Percentiles rank a stretch among this genome's conserved stretches.
Evolutionary conservation across 257 asterid genomes (phyloP).

Genomic region (Solanum etuberosum): DNA sequence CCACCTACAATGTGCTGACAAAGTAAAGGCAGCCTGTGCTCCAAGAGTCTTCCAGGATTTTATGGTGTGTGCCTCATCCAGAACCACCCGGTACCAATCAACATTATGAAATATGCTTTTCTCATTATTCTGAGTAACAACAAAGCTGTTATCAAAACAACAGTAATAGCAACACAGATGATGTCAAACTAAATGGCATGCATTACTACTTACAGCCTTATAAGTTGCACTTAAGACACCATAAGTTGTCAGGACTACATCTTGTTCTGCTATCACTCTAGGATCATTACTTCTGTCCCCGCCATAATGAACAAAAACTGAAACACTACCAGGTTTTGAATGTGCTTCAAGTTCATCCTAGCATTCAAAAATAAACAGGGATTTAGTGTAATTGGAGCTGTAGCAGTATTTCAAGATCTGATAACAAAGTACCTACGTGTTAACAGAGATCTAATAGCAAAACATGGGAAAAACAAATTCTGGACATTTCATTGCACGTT

Average conservation of each 20-base stretch:
- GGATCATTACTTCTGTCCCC: conserved; percentile 53
- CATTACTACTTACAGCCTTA: conserved; percentile 36
- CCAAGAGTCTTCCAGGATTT: conserved; percentile 55
- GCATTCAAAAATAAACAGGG: background rate
- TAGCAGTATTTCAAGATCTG: background rate
- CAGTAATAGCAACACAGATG: background rate
- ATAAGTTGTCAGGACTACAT: conserved; percentile 78
- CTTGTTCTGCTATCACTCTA: conserved; percentile 49
- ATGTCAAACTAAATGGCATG: background rate
- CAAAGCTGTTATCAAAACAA: background rate
- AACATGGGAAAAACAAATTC: background rate
- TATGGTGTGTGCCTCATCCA: conserved; percentile 86
- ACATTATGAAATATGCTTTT: conserved; percentile 67
- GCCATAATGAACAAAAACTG: conserved; percentile 64
- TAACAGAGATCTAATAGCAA: background rate
- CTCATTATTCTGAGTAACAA: conserved; percentile 24
- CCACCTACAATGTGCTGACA: conserved; percentile 73
- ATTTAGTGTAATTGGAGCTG: background rate
- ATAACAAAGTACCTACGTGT: background rate
- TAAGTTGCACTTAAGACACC: conserved; percentile 59
- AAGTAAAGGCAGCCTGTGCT: conserved; percentile 69
- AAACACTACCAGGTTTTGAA: conserved; percentile 46
- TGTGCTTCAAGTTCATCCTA: conserved; percentile 77
- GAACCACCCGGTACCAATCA: conserved; percentile 78
- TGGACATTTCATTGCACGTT: background rate